Base-by-base conservation (phyloP, 495 filamentous ascomycete genomes). In the Pyronema omphalodes region DNA sequence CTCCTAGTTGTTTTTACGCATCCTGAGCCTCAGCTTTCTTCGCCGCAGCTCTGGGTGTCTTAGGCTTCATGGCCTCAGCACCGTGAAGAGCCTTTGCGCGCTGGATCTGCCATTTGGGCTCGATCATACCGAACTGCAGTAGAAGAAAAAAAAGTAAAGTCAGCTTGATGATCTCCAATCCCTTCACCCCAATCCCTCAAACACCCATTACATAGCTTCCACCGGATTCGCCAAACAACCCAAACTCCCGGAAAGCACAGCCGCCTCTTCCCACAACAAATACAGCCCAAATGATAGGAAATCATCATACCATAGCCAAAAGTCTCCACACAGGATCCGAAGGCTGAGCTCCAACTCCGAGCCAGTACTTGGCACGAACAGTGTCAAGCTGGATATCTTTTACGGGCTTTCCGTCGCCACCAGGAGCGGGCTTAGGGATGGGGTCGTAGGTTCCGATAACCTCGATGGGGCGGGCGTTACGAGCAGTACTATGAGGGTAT, bases 361-460 rank as follows among this genome's bases (percentile, higher is more conserved):
- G 71, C 91, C 91, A 98, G 70, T 98, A 98, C 68, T 83, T 81
- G 51, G 88, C 83, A 46, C 91, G 73, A 51, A 75, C 68, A 1
- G 73, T 73, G 71, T 98, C 91, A 2, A 98, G 73, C 53, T 85
- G 79, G 61, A 98, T 83, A 53, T 96, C 88, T 68, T 98, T 98
- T 67, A 78, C 80, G 56, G 80, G 72, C 52, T 76, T 78, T 7
- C 77, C 80, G 55, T 78, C 74, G 58, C 76, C 75, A 48, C 80
- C 77, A 0, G 84, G 72, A 60, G 78, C 74, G 14, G 75, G 71
- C 63, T 81, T 79, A 18, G 91, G 91, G 43, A 93, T 74, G 0
- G 91, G 88, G 70, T 98, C 83, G 74, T 94, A 94, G 55, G 93
- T 96, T 60, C 74, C 82, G 52, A 98, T 80, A 53, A 98, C 91